phyloP scores from a whole-genome alignment of 208 protist genomes.

The Leishmania amazonensis region DNA sequence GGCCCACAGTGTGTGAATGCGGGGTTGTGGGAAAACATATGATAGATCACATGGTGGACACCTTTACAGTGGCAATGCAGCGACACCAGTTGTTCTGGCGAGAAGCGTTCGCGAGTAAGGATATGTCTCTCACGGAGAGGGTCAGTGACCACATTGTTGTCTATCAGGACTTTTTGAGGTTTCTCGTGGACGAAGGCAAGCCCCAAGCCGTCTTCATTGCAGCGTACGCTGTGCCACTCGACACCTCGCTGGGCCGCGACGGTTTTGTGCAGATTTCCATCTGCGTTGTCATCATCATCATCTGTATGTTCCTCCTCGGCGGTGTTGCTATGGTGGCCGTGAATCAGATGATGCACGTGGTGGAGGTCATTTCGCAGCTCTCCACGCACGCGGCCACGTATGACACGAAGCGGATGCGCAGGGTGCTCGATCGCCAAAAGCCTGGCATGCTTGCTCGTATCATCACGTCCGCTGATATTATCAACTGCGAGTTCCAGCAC shows the following conservation, averaged over 20 bases:
- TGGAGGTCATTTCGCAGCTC: conserved; percentile 56
- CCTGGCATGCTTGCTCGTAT: conserved; percentile 11
- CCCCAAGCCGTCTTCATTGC: conserved; percentile 47
- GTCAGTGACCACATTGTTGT: conserved; percentile 33
- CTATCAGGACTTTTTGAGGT: conserved; percentile 51
- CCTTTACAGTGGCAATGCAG: conserved; percentile 17
- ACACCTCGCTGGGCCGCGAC: conserved; percentile 30
- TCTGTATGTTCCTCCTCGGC: conserved; percentile 54
- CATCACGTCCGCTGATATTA: conserved; percentile 27
- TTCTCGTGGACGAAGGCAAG: conserved; percentile 12
- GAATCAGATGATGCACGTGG: conserved; percentile 46
- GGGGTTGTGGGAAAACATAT: conserved; percentile 2
- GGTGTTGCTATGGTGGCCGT: conserved; percentile 39
- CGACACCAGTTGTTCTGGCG: no score
- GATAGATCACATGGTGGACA: conserved; percentile 31
- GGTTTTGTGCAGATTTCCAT: conserved; percentile 51
- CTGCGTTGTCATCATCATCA: conserved; percentile 54
- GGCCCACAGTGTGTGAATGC: background rate
- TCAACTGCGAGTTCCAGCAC: conserved; percentile 53
- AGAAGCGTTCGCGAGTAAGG: no score
- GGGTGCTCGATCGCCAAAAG: conserved; percentile 33
- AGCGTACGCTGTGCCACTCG: conserved; percentile 50
- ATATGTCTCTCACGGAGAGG: conserved; percentile 16
- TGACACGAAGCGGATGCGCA: conserved; percentile 55
- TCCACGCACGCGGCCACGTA: conserved; percentile 57